phyloP scores from a whole-genome alignment of 73 alveolate genomes.

The Uronychia setigera region DNA sequence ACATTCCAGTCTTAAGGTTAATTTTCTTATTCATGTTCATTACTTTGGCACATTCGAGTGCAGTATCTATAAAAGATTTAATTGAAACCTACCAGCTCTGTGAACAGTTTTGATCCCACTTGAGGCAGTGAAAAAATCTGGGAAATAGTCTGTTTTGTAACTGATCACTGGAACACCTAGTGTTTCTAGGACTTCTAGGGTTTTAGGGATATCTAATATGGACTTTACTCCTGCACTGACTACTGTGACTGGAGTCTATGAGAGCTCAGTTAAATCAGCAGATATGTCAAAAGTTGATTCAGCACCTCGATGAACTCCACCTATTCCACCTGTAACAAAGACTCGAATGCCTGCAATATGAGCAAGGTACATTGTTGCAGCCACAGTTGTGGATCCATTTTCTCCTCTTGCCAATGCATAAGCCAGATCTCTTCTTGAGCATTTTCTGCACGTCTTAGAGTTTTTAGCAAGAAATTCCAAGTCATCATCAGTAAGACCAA shows the following conservation, averaged over 20 bases:
- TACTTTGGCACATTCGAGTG: constrained; percentile 81
- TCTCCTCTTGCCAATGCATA: constrained; percentile 75
- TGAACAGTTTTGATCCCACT: constrained; percentile 57
- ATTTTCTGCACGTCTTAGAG: constrained; percentile 75
- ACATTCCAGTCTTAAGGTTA: constrained; percentile 76
- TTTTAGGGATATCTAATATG: constrained; percentile 83
- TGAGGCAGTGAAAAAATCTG: constrained; percentile 86
- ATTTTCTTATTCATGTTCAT: constrained; percentile 71
- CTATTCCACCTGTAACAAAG: constrained; percentile 98
- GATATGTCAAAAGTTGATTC: constrained; percentile 86
- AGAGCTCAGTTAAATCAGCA: constrained; percentile 91
- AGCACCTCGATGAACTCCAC: constrained; percentile 98
- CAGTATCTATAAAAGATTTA: constrained; percentile 46
- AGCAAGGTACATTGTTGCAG: constrained; percentile 96
- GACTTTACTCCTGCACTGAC: constrained; percentile 96
- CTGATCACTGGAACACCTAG: constrained; percentile 77
- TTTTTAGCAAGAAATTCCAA: constrained; percentile 83
- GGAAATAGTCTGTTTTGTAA: constrained; percentile 77
- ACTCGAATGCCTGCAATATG: constrained; percentile 87
- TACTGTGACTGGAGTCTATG: constrained; percentile 93
- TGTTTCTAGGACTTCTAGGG: constrained; percentile 63
- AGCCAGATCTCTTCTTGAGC: constrained; percentile 93
- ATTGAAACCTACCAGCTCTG: constrained; percentile 32
- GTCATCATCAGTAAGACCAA: constrained; percentile 79
- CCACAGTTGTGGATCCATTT: constrained; percentile 97